These are phyloP conservation scores for Penicillium canariense DNA, from an alignment of 495 filamentous ascomycete genomes.

Conservation along the genomic window DNA sequence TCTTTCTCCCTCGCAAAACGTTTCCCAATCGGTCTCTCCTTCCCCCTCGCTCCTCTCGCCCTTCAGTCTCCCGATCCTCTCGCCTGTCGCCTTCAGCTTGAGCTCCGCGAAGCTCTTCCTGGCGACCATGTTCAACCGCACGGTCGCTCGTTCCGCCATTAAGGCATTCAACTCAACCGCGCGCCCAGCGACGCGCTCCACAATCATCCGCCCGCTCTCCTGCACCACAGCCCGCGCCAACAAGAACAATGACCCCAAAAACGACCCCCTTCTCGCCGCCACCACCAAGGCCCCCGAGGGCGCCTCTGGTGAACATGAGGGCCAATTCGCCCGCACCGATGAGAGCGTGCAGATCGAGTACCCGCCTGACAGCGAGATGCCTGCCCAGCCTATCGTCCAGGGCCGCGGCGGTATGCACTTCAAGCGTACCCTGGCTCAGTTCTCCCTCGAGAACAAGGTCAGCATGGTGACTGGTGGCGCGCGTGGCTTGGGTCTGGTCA, in stretches of 20 bases:
- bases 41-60: background rate
- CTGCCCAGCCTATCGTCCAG: slow-evolving; percentile 61
- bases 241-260: slow-evolving; percentile 27
- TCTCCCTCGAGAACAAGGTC: slow-evolving; percentile 76
- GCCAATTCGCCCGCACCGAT: slow-evolving; percentile 72
- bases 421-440: slow-evolving; percentile 68
- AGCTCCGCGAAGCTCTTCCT: background rate
- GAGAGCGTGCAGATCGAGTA: slow-evolving; percentile 72
- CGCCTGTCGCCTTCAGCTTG: background rate
- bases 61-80: background rate
- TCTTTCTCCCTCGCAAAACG: no score
- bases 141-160: slow-evolving; percentile 30
- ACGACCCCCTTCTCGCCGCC: slow-evolving; percentile 29
- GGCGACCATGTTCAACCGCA: slow-evolving; percentile 31
- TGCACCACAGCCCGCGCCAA: slow-evolving; percentile 28
- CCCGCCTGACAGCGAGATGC: slow-evolving; percentile 67
- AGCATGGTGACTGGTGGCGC: slow-evolving; percentile 84
- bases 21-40: background rate
- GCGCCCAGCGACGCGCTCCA: slow-evolving; percentile 23
- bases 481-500: slow-evolving; percentile 81
- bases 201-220: slow-evolving; percentile 29
- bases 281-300: slow-evolving; percentile 35
- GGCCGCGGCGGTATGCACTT: slow-evolving; percentile 69
- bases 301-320: slow-evolving; percentile 37
- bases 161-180: slow-evolving; percentile 23